Base-by-base conservation (phyloP, 768 basidiomycete genomes). In the Suillus luteus region DNA sequence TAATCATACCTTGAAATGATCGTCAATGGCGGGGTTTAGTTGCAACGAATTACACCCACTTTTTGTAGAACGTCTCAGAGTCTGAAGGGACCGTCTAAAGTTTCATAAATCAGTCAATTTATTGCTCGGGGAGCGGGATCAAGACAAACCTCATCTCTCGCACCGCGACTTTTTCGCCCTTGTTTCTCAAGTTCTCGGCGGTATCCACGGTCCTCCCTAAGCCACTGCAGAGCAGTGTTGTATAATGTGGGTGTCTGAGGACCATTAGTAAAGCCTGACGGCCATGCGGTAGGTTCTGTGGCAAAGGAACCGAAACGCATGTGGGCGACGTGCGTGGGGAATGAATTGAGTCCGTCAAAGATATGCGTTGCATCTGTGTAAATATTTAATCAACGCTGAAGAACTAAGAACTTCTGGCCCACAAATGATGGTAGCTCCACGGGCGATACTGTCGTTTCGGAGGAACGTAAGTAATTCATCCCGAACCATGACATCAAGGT, bases 401-500 rank as follows among this genome's bases (percentile, higher is more conserved):
- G 44, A 27, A 40, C 59, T 31, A 44, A n/a, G 44, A 44, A 55
- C 46, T 19, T 52, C 31, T 12, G 78, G 19, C 87, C 70, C 71
- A 86, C 93, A 99, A 60, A 99, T 77, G 62, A 99, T 90, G 14
- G 96, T 97, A 12, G 96, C 92, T 1, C 86, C 85, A 40, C 97
- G 86, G 5, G 77, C 72, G 65, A 90, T 84, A 67, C 92, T 92
- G 71, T 99, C 97, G 15, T 83, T 76, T 67, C 89, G 89, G 58
- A 99, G 85, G 79, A 97, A 99, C 10, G 77, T 83, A 67, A 99
- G 85, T n/a, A 99, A 82, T 65, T 95, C 91, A 61, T 92, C 86
- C 57, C 97, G 89, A 51, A 99, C 97, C 46, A 98, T 85, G 17
- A 98, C 96, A 71, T 99, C 97, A 15, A 99, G 81, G 75, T 99